These are phyloP conservation scores for Jamesozyma piceae DNA, from an alignment of 805 yeast genomes.

Conservation along the genomic window DNA sequence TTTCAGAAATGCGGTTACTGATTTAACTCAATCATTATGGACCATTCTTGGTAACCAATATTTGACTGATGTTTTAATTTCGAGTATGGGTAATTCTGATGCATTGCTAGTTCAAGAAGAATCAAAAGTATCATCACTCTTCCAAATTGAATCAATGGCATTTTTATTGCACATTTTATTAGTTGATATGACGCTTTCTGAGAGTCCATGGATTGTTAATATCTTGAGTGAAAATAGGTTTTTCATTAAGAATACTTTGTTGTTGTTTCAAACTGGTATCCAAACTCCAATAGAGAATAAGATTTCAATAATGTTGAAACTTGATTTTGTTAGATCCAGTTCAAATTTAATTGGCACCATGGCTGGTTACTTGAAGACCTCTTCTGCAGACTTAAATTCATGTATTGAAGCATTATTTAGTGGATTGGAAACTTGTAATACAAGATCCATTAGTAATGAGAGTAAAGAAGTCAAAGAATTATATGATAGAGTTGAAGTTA, in stretches of 20 bases:
- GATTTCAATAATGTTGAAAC: conserved; percentile 14
- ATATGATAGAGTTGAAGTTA: conserved; percentile 23
- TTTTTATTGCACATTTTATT: conserved; percentile 21
- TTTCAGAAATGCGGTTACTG: conserved; percentile 68
- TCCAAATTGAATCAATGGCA: conserved; percentile 28
- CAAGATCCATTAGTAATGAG: conserved; percentile 1
- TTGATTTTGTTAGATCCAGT: conserved; percentile 25
- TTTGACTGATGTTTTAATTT: conserved; percentile 24
- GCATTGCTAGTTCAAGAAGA: conserved; percentile 3
- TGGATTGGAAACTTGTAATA: conserved; percentile 21
- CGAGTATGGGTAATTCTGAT: conserved; percentile 18
- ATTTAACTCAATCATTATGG: conserved; percentile 63
- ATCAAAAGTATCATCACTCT: conserved; percentile 12
- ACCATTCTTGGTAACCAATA: conserved; percentile 47
- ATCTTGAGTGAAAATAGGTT: conserved; percentile 16
- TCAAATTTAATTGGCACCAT: conserved; percentile 21
- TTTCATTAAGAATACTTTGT: conserved; percentile 17
- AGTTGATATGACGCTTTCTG: conserved; percentile 21
- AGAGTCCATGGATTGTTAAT: conserved; percentile 26
- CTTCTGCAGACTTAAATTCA: conserved; percentile 14
- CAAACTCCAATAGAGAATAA: conserved; percentile 10
- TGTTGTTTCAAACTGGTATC: conserved; percentile 22
- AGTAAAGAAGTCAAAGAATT: conserved; percentile 4
- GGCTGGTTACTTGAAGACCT: conserved; percentile 23
- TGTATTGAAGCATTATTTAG: conserved; percentile 24